These are phyloP conservation scores for Apiospora saccharicola DNA, from an alignment of 2,329 filamentous ascomycete species.

Conservation along the genomic window DNA sequence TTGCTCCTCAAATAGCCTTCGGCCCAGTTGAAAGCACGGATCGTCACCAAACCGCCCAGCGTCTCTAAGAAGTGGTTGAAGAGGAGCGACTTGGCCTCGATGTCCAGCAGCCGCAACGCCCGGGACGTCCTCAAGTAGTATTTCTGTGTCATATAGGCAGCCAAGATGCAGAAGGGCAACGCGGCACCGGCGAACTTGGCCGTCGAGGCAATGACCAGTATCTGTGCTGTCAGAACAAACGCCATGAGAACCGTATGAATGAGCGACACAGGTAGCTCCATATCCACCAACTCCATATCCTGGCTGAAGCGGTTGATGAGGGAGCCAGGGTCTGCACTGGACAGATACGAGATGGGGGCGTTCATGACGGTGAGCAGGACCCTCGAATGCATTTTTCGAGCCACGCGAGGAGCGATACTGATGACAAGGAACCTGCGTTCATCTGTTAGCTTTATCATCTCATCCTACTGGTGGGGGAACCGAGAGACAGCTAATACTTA, in stretches of 20 bases:
- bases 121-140: conserved; percentile 27
- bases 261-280: conserved; percentile 1
- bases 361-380: conserved; percentile 17
- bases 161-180: not conserved
- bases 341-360: conserved; percentile 29
- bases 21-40: conserved; percentile 7
- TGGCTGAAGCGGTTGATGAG: conserved; percentile 29
- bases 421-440: too few species aligned
- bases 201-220: not conserved
- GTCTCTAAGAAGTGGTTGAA: not conserved
- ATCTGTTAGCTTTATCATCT: too few species aligned
- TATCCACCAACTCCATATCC: conserved; percentile 24
- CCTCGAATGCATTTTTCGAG: too few species aligned
- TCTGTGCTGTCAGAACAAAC: conserved; percentile 22
- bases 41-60: not conserved
- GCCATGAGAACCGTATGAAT: not conserved
- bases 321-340: conserved; percentile 30
- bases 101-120: conserved; percentile 9
- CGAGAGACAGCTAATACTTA: too few species aligned
- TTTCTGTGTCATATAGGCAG: not conserved
- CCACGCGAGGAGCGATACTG: too few species aligned
- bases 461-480: too few species aligned
- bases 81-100: not conserved
- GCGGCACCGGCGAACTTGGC: not conserved
- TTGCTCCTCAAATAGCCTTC: too few species aligned